Evolutionary conservation across 2,329 filamentous ascomycete genomes (phyloP), one percentile per base, ranked within the genome.

Genomic region (Blastomyces gilchristii): DNA sequence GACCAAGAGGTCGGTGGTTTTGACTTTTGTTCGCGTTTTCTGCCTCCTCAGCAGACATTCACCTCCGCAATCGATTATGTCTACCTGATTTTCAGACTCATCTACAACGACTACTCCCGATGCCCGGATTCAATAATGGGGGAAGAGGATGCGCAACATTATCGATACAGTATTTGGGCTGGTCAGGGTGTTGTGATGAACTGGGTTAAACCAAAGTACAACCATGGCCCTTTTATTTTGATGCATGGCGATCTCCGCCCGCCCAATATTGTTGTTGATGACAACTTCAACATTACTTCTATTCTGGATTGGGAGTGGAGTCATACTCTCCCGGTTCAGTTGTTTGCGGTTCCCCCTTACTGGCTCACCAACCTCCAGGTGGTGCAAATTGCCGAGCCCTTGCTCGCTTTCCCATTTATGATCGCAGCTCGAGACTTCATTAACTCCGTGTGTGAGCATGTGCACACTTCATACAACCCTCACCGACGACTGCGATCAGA

Each of bases 161-260:
- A 65, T 58, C 50, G 18, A n/a, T 65, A 64, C 45, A 50, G 64
- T 37, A 22, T 22, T 31, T 65, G n/a, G 7, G 39, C 56, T 53
- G 7, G 22, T 22, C 63, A 61, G 16, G 63, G 57, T 1, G 61
- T 64, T 59, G 7, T 61, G 45, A 64, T 64, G 63, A 58, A 65
- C 39, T 65, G 64, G 64, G 57, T 64, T 18, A 53, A 61, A 12
- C 43, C n/a, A 49, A 50, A 62, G n/a, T 37, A 60, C n/a, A 64
- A 65, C 37, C 50, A 62, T 58, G 60, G 64, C 9, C 62, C 62
- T 9, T 65, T 65, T 41, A 49, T 64, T 57, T 41, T 64, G 16
- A 65, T 61, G 52, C 64, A 65, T 56, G 63, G 63, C 18, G 62
- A 65, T 63, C 60, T 65, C 37, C 60, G 63, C 16, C 52, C 60